These are phyloP conservation scores for Neohortaea acidophila DNA, from an alignment of 495 filamentous ascomycete species.

Conservation along the genomic window DNA sequence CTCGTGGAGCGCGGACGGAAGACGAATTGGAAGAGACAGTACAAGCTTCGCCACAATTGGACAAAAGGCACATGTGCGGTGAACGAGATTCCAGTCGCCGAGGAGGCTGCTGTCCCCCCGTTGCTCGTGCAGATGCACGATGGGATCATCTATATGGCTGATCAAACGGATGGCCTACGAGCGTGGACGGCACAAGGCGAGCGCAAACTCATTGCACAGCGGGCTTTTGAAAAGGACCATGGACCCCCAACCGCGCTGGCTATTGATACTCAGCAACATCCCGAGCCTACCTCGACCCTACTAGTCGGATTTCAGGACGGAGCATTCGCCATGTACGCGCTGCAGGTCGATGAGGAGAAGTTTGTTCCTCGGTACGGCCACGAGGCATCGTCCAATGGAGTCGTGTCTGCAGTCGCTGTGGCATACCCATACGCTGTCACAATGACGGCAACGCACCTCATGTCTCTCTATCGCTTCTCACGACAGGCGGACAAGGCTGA, in stretches of 20 bases:
- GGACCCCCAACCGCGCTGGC: slow-evolving; percentile 54
- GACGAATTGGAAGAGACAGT: slow-evolving; percentile 80
- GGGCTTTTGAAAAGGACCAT: slow-evolving; percentile 19
- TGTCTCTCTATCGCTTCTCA: slow-evolving; percentile 58
- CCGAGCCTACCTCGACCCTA: slow-evolving; percentile 32
- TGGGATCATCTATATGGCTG: slow-evolving; percentile 65
- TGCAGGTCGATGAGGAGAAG: slow-evolving; percentile 31
- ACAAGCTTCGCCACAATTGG: slow-evolving; percentile 87
- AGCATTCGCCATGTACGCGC: slow-evolving; percentile 50
- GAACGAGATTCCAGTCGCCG: slow-evolving; percentile 55
- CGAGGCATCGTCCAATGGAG: slow-evolving; percentile 39
- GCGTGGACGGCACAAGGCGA: slow-evolving; percentile 58
- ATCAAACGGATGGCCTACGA: slow-evolving; percentile 49
- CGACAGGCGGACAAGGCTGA: background rate
- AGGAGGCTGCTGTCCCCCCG: slow-evolving; percentile 37
- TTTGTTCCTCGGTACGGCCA: slow-evolving; percentile 41
- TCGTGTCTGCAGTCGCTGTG: slow-evolving; percentile 61
- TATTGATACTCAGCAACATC: slow-evolving; percentile 29
- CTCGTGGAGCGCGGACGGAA: slow-evolving; percentile 35
- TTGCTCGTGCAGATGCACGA: slow-evolving; percentile 57
- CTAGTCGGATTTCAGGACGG: slow-evolving; percentile 67
- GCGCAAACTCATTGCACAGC: slow-evolving; percentile 38
- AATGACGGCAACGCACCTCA: slow-evolving; percentile 51
- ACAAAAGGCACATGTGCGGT: slow-evolving; percentile 65
- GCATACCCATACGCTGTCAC: slow-evolving; percentile 64